These are phyloP conservation scores for Scytalidium lignicola DNA, from an alignment of 2,329 filamentous ascomycete species.

Conservation along the genomic window DNA sequence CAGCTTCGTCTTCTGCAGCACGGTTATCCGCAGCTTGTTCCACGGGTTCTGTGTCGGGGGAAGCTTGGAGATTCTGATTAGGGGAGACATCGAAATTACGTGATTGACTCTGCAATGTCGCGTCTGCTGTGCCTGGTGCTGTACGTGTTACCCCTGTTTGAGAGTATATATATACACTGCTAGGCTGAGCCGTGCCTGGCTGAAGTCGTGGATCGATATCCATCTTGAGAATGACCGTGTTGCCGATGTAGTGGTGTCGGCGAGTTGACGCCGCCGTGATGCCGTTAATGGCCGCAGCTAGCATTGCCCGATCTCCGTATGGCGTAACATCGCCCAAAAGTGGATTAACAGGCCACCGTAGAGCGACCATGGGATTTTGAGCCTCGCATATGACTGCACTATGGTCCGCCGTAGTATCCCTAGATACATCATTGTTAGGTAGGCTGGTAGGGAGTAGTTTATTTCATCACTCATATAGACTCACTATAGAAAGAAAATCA, in stretches of 20 bases:
- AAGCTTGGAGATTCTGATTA: not conserved
- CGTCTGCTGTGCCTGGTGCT: not conserved
- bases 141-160: not conserved
- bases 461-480: no score
- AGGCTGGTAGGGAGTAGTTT: no score
- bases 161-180: not conserved
- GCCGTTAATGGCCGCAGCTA: not conserved
- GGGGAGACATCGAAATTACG: not conserved
- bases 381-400: no score
- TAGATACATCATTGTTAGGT: no score
- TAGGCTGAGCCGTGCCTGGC: not conserved
- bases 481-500: no score
- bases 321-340: not conserved
- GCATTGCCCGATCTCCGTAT: not conserved
- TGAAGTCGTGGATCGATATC: not conserved
- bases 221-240: not conserved
- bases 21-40: not conserved
- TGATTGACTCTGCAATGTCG: not conserved
- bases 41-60: not conserved
- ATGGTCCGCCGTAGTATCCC: no score
- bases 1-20: conserved; percentile 10
- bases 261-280: not conserved
- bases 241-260: not conserved
- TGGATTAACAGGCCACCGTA: not conserved
- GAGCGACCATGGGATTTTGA: no score